These are phyloP conservation scores for Vaccinium corymbosum DNA, from an alignment of 148 eudicot genomes.

Conservation along the genomic window DNA sequence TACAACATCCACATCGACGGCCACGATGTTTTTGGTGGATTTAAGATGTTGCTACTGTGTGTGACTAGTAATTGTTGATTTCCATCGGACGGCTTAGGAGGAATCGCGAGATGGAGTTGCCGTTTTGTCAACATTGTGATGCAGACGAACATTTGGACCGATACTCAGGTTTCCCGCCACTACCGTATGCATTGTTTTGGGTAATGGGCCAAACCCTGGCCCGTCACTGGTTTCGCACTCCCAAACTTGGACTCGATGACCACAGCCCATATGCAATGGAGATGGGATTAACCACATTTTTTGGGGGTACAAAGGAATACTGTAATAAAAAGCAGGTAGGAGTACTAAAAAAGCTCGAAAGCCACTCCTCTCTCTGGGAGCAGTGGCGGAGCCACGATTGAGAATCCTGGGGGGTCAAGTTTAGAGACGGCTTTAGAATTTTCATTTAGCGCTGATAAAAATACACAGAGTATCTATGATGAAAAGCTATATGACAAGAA, in stretches of 20 bases:
- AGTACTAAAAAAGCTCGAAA: no score
- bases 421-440: no score
- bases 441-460: no score
- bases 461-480: no score
- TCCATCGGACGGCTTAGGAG: background rate
- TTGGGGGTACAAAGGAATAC: no score
- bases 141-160: constrained; percentile 2
- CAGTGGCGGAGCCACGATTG: no score
- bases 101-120: background rate
- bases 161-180: constrained; percentile 5
- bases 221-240: background rate
- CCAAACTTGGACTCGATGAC: background rate
- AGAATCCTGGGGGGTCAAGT: no score
- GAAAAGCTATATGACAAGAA: no score
- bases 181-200: background rate
- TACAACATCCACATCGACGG: background rate
- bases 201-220: background rate
- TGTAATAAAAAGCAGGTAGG: no score
- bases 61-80: background rate
- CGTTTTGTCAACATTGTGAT: background rate
- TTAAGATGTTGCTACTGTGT: background rate
- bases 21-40: background rate
- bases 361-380: no score
- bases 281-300: background rate
- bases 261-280: background rate